Conservation (phyloP, 2,329 filamentous ascomycete species). For the Sarocladium brachiariae region DNA sequence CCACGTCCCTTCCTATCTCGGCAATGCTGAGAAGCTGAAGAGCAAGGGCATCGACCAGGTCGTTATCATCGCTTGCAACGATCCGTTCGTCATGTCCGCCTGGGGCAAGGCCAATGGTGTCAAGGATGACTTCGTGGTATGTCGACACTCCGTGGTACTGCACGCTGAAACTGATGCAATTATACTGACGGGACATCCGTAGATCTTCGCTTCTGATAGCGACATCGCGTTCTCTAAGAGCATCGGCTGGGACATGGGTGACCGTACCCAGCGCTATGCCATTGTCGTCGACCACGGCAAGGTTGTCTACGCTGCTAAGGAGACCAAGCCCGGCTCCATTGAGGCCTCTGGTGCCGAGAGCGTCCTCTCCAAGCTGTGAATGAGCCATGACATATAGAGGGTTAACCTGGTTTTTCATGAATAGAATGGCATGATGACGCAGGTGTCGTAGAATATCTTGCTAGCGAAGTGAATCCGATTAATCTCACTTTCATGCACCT, state of each 20-base stretch:
- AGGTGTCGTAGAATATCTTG: too few relatives aligned
- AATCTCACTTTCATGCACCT: too few relatives aligned
- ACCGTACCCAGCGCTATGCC: conserved; percentile 72
- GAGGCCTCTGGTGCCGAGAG: conserved; percentile 46
- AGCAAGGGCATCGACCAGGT: conserved; percentile 77
- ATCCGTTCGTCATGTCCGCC: conserved; percentile 79
- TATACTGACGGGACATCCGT: neutral
- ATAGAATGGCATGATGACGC: neutral
- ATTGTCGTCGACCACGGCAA: conserved; percentile 79
- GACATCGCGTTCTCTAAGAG: conserved; percentile 65
- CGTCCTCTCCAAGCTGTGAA: conserved; percentile 46
- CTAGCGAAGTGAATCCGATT: too few relatives aligned
- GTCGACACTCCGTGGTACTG: conserved; percentile 19
- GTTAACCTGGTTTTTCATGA: neutral
- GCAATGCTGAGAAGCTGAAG: conserved; percentile 63
- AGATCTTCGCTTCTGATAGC: conserved; percentile 71
- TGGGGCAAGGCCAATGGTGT: conserved; percentile 85
- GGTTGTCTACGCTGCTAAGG: conserved; percentile 72
- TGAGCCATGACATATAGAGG: neutral
- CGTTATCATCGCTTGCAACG: conserved; percentile 77
- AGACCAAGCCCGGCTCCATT: conserved; percentile 44
- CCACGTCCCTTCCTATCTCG: conserved; percentile 76
- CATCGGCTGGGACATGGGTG: conserved; percentile 69
- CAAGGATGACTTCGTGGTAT: conserved; percentile 57
- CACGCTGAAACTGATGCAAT: neutral